phyloP scores from a whole-genome alignment of 2,329 filamentous ascomycete genomes.

The Xylariaceae sp. region DNA sequence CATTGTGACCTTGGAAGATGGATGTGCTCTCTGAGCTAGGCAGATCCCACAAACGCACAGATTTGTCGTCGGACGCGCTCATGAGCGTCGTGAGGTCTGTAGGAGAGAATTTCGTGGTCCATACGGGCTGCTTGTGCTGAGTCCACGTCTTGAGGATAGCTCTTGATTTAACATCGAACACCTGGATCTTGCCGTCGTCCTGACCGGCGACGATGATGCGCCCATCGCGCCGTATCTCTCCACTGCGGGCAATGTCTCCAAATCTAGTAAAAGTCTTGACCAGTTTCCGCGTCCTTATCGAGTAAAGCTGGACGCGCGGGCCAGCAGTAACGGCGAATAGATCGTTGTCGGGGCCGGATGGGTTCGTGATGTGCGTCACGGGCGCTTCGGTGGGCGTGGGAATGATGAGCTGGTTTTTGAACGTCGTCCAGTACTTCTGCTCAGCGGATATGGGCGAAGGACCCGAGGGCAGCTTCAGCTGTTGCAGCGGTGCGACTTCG shows the following conservation, averaged over 20 bases:
- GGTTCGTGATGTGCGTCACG: slow-evolving; percentile 78
- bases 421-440: slow-evolving; percentile 93
- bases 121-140: slow-evolving; percentile 90
- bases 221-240: slow-evolving; percentile 83
- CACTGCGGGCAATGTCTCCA: slow-evolving; percentile 83
- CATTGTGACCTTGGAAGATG: slow-evolving; percentile 80
- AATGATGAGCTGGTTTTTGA: slow-evolving; percentile 85
- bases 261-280: slow-evolving; percentile 94
- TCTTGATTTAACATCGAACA: slow-evolving; percentile 84
- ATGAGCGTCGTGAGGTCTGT: slow-evolving; percentile 81
- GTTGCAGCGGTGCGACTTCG: slow-evolving; percentile 74
- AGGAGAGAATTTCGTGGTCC: slow-evolving; percentile 88
- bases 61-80: slow-evolving; percentile 88
- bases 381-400: slow-evolving; percentile 87
- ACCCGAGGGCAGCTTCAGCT: slow-evolving; percentile 77
- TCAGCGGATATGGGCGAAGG: slow-evolving; percentile 83
- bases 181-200: slow-evolving; percentile 86
- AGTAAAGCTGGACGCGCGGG: slow-evolving; percentile 89
- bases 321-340: slow-evolving; percentile 93
- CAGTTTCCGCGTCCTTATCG: slow-evolving; percentile 83
- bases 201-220: slow-evolving; percentile 87
- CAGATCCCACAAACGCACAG: slow-evolving; percentile 90
- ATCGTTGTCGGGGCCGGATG: slow-evolving; percentile 51
- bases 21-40: slow-evolving; percentile 71
- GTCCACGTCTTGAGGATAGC: slow-evolving; percentile 95